These are phyloP conservation scores for Sophora flavescens DNA, from an alignment of 306 rosid species.

Conservation along the genomic window DNA sequence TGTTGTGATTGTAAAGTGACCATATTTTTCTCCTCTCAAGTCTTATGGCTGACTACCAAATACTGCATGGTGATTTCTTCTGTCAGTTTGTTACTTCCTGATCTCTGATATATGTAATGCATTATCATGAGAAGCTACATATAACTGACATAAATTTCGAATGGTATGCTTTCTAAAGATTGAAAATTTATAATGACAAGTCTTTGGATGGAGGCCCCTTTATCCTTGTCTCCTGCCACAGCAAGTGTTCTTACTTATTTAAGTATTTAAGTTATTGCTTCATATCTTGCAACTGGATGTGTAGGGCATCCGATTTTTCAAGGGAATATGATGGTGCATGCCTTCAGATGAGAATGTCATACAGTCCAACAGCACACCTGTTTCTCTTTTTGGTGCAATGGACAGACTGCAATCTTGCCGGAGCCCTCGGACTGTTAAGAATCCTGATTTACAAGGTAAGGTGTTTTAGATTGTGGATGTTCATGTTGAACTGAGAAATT, in stretches of 20 bases:
- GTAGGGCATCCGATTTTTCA: constrained; percentile 88
- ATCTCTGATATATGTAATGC: background rate
- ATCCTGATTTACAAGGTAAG: constrained; percentile 88
- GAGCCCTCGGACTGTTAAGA: constrained; percentile 90
- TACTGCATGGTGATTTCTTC: constrained; percentile 12
- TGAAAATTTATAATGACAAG: background rate
- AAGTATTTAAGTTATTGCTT: background rate
- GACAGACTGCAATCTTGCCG: constrained; percentile 96
- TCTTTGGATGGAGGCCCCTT: background rate
- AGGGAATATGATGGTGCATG: constrained; percentile 96
- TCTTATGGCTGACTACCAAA: background rate
- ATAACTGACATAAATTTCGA: constrained; percentile 9
- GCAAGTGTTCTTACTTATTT: background rate
- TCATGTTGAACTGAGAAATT: constrained; percentile 41
- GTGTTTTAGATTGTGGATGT: constrained; percentile 5
- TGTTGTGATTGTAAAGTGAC: constrained; percentile 15
- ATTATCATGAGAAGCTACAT: background rate
- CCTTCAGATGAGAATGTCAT: constrained; percentile 99
- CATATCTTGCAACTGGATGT: constrained; percentile 37
- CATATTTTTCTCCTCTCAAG: constrained; percentile 28
- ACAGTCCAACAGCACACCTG: constrained; percentile 94
- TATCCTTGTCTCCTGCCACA: background rate
- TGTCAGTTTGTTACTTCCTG: constrained; percentile 11
- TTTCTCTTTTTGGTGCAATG: constrained; percentile 94
- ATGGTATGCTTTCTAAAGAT: constrained; percentile 18